Evolutionary conservation across 305 asterid genomes (phyloP).

Genomic region (Andrographis paniculata): DNA sequence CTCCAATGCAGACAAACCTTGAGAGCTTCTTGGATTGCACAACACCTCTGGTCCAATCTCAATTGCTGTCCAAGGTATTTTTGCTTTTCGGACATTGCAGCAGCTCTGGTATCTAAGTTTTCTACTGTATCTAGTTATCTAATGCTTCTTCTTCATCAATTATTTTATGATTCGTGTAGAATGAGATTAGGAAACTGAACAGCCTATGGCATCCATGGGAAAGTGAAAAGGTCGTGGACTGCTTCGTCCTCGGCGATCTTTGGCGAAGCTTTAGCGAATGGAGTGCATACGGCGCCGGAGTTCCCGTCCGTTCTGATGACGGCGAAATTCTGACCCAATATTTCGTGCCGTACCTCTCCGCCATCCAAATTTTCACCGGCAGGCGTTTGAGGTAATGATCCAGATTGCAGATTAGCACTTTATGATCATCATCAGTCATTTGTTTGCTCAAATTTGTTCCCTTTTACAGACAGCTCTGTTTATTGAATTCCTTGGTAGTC

Average conservation of each 20-base stretch:
- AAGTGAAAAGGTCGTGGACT: conserved; percentile 69
- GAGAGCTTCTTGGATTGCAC: conserved; percentile 77
- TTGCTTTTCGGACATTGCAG: background rate
- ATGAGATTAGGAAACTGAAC: conserved; percentile 71
- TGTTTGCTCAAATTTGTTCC: background rate
- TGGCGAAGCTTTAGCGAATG: conserved; percentile 85
- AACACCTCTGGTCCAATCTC: conserved; percentile 76
- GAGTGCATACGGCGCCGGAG: conserved; percentile 96
- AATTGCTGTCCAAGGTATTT: conserved; percentile 63
- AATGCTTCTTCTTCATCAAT: too few species aligned
- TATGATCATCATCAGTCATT: background rate
- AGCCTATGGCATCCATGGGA: conserved; percentile 94
- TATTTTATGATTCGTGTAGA: conserved; percentile 26
- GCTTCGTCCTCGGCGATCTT: conserved; percentile 69
- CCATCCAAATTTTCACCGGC: conserved; percentile 82
- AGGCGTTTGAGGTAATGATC: conserved; percentile 52
- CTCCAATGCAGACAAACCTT: conserved; percentile 72
- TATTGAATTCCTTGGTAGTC: too few species aligned
- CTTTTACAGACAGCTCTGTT: too few species aligned
- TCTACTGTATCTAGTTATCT: background rate
- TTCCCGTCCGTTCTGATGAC: conserved; percentile 56
- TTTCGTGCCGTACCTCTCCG: conserved; percentile 88
- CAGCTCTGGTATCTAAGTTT: too few species aligned
- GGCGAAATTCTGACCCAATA: conserved; percentile 68
- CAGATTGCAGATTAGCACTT: background rate